Evolutionary conservation across 2,329 filamentous ascomycete genomes (phyloP).

Genomic region (Colletotrichum sp.): DNA sequence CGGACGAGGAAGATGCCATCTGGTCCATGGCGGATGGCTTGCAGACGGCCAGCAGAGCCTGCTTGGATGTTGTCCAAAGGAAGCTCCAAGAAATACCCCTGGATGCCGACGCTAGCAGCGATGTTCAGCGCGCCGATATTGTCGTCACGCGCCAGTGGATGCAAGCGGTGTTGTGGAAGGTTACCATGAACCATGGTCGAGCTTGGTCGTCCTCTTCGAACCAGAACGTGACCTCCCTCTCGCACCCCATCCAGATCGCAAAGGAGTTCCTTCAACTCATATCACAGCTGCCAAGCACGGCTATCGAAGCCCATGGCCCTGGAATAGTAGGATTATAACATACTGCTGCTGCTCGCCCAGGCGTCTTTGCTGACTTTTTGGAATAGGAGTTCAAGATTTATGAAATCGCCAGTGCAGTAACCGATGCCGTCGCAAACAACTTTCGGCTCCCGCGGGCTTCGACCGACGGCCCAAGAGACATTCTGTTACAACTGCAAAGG

Average conservation of each 20-base stretch:
- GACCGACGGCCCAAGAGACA: slow-evolving; percentile 30
- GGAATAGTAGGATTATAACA: slow-evolving; percentile 35
- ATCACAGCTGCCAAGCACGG: slow-evolving; percentile 46
- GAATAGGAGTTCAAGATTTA: slow-evolving; percentile 47
- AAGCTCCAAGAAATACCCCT: slow-evolving; percentile 45
- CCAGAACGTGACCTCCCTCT: slow-evolving; percentile 22
- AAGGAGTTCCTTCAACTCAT: slow-evolving; percentile 49
- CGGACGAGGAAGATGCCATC: slow-evolving; percentile 34
- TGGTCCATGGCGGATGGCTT: slow-evolving; percentile 27
- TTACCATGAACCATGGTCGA: slow-evolving; percentile 37
- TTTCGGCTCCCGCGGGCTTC: slow-evolving; percentile 22
- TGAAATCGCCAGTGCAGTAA: slow-evolving; percentile 50
- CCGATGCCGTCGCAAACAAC: slow-evolving; percentile 40
- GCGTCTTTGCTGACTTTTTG: background rate
- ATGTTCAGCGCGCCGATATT: slow-evolving; percentile 54
- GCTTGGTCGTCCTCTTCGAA: slow-evolving; percentile 17
- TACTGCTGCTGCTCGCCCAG: background rate
- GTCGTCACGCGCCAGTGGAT: slow-evolving; percentile 56
- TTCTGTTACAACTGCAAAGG: slow-evolving; percentile 41
- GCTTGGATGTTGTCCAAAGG: slow-evolving; percentile 44
- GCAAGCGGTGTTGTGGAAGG: slow-evolving; percentile 52
- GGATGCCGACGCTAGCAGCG: slow-evolving; percentile 45
- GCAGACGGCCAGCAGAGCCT: slow-evolving; percentile 26
- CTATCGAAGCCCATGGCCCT: slow-evolving; percentile 54
- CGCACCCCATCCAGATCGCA: slow-evolving; percentile 47